Evolutionary conservation across 768 basidiomycete genomes (phyloP).

Genomic region (Boletus reticulatus): DNA sequence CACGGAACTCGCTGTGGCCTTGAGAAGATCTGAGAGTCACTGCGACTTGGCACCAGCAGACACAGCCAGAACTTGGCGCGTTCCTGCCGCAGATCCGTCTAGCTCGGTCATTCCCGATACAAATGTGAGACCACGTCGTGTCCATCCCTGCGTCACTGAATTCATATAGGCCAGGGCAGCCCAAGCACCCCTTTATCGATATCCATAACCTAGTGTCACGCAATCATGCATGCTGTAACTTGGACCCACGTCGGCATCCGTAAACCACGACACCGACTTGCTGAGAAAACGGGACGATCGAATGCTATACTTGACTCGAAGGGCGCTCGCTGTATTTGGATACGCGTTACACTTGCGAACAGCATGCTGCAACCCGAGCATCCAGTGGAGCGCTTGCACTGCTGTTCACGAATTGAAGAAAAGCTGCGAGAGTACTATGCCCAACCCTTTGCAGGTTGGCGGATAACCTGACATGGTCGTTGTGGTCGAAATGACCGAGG

Average conservation of each 20-base stretch:
- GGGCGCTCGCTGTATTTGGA: too few relatives aligned
- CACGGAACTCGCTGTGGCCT: slow-evolving; percentile 11
- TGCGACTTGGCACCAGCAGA: slow-evolving; percentile 7
- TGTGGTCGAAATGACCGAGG: slow-evolving; percentile 10
- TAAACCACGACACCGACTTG: too few relatives aligned
- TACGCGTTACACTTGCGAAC: too few relatives aligned
- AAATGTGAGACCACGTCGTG: not conserved
- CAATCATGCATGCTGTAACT: not conserved
- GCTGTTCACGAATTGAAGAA: too few relatives aligned
- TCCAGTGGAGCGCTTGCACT: too few relatives aligned
- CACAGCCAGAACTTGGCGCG: slow-evolving; percentile 21
- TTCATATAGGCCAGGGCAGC: slow-evolving; percentile 12
- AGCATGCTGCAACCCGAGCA: too few relatives aligned
- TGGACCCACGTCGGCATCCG: not conserved
- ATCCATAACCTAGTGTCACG: not conserved
- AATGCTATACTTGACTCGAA: too few relatives aligned
- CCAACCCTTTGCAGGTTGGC: not conserved
- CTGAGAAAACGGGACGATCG: too few relatives aligned
- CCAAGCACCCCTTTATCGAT: not conserved
- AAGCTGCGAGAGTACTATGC: not conserved
- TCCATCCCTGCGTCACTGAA: not conserved
- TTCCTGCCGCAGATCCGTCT: slow-evolving; percentile 15
- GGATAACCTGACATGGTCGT: not conserved
- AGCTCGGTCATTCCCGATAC: slow-evolving; percentile 4
- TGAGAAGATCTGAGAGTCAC: slow-evolving; percentile 15